These are phyloP conservation scores for Ogataea salicorniae DNA, from an alignment of 805 yeast species.

Conservation along the genomic window DNA sequence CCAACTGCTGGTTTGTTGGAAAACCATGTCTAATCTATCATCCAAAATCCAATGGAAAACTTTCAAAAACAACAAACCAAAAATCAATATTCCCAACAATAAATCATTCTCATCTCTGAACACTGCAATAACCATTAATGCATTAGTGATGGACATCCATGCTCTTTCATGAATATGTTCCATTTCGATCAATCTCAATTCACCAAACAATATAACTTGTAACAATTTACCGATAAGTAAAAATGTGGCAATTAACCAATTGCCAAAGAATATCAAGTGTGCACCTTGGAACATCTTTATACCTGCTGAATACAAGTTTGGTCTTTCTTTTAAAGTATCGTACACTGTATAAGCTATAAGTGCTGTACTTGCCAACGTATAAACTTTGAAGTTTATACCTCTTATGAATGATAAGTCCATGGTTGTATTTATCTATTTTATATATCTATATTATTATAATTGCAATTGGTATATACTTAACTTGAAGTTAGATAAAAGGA, in stretches of 20 bases:
- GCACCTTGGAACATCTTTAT: constrained; percentile 48
- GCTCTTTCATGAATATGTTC: constrained; percentile 68
- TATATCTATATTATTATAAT: neutral
- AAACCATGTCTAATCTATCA: constrained; percentile 42
- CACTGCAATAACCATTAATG: constrained; percentile 52
- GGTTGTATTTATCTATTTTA: neutral
- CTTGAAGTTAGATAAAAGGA: too few relatives aligned
- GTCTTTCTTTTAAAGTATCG: constrained; percentile 36
- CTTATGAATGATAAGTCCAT: constrained; percentile 6
- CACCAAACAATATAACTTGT: constrained; percentile 62
- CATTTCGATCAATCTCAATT: constrained; percentile 64
- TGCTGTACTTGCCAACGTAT: constrained; percentile 29
- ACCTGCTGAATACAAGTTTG: constrained; percentile 46
- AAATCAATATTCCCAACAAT: constrained; percentile 33
- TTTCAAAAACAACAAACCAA: constrained; percentile 45
- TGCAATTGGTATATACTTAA: too few relatives aligned
- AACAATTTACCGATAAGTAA: constrained; percentile 41
- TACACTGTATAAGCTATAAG: constrained; percentile 32
- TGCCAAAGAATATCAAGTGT: constrained; percentile 36
- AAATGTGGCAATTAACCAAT: constrained; percentile 37
- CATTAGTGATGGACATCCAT: constrained; percentile 59
- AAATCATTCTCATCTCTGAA: constrained; percentile 45
- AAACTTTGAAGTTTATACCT: constrained; percentile 16
- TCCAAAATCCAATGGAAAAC: constrained; percentile 72
- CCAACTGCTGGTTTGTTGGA: constrained; percentile 33